A percentile compares a stretch with the other conserved stretches of the same genome.
phyloP scores from a whole-genome alignment of 306 rosid species.

The Pterocarpus santalinus region DNA sequence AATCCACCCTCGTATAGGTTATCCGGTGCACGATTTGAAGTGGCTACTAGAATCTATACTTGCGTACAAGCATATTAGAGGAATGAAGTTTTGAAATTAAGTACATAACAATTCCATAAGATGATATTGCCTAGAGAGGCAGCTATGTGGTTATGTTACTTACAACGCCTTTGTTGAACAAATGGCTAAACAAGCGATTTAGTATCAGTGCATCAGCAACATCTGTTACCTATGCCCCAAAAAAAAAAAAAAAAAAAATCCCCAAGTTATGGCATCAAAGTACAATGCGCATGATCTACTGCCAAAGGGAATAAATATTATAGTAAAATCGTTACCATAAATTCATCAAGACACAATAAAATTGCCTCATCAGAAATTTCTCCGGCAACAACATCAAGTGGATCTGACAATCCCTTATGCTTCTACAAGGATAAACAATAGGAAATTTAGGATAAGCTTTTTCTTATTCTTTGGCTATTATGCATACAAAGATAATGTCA shows the following conservation, averaged over 20 bases:
- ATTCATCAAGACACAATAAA: slow-evolving; percentile 92
- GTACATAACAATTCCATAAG: slow-evolving; percentile 40
- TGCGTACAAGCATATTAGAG: slow-evolving; percentile 52
- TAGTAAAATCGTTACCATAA: slow-evolving; percentile 68
- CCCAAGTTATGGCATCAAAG: slow-evolving; percentile 39
- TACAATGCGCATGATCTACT: slow-evolving; percentile 27
- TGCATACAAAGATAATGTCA: slow-evolving; percentile 36
- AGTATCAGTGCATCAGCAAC: slow-evolving; percentile 97
- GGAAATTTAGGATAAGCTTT: slow-evolving; percentile 40
- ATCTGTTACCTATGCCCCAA: slow-evolving; percentile 75
- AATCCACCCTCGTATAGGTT: slow-evolving; percentile 93
- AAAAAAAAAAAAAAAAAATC: slow-evolving; percentile 32
- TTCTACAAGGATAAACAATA: slow-evolving; percentile 62
- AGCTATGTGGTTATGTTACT: slow-evolving; percentile 51
- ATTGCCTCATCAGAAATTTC: slow-evolving; percentile 93
- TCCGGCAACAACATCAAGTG: slow-evolving; percentile 89
- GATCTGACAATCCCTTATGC: slow-evolving; percentile 95
- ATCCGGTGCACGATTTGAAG: slow-evolving; percentile 98
- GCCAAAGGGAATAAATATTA: slow-evolving; percentile 17
- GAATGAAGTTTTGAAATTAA: slow-evolving; percentile 29
- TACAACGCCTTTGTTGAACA: slow-evolving; percentile 85
- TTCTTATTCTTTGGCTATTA: slow-evolving; percentile 33
- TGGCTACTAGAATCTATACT: slow-evolving; percentile 87
- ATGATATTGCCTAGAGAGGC: slow-evolving; percentile 22
- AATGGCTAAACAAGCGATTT: slow-evolving; percentile 82